phyloP scores from a whole-genome alignment of 163 green algal genomes.

The Volvox carteri region DNA sequence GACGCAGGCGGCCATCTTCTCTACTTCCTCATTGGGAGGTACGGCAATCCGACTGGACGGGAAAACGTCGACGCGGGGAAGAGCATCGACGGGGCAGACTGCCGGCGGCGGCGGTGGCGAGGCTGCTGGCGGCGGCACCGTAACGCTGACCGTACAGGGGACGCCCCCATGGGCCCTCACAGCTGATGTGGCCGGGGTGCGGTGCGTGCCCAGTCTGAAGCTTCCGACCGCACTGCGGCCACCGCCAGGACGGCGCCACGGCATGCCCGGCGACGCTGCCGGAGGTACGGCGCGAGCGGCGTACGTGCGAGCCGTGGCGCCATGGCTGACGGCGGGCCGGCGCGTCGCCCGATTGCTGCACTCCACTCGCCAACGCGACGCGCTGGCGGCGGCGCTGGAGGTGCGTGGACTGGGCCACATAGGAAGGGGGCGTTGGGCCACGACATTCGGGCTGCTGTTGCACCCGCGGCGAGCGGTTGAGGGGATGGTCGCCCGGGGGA shows the following conservation, averaged over 20 bases:
- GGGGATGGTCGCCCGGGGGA: background rate
- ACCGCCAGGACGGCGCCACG: slow-evolving; percentile 28
- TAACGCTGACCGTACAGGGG: background rate
- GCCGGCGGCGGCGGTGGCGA: background rate
- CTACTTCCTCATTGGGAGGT: background rate
- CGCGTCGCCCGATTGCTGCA: background rate
- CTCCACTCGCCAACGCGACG: background rate
- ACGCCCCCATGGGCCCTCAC: background rate
- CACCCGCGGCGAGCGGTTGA: background rate
- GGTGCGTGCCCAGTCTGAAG: background rate
- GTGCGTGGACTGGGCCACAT: background rate
- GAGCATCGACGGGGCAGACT: background rate
- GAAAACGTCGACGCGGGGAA: background rate
- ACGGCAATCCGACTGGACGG: background rate
- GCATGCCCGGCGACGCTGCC: background rate
- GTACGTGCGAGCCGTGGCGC: slow-evolving; percentile 22
- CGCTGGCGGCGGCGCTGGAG: background rate
- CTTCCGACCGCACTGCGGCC: slow-evolving; percentile 10
- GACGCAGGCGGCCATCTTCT: background rate
- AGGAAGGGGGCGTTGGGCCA: background rate
- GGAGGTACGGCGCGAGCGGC: slow-evolving; percentile 29
- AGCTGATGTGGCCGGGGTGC: background rate
- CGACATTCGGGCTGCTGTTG: background rate
- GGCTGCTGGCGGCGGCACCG: no score
- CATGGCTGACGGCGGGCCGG: background rate